These are phyloP conservation scores for Aspergillus novofumigatus DNA, from an alignment of 2,329 filamentous ascomycete species.

Conservation along the genomic window DNA sequence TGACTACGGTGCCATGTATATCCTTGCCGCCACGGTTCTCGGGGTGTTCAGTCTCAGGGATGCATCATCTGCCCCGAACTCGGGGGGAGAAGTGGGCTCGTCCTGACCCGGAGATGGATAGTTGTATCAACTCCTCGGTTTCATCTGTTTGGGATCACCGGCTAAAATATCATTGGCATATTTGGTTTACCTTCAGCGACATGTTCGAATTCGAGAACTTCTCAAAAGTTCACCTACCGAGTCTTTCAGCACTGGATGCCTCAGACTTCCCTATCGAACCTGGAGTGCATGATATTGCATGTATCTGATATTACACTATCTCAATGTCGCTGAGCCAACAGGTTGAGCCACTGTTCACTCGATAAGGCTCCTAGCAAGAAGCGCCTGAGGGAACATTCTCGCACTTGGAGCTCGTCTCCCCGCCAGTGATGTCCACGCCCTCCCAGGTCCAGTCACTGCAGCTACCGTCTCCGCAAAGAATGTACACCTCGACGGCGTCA, in stretches of 20 bases:
- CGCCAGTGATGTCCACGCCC: slow-evolving; percentile 49
- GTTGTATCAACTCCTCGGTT: background rate
- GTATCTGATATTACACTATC: no score
- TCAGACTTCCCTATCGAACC: no score
- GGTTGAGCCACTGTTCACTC: background rate
- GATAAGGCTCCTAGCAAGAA: slow-evolving; percentile 24
- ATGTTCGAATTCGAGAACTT: background rate
- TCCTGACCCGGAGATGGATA: no score
- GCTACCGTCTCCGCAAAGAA: slow-evolving; percentile 52
- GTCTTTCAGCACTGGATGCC: background rate
- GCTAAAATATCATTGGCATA: background rate
- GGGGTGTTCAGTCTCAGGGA: no score
- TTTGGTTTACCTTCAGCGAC: background rate
- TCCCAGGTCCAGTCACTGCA: slow-evolving; percentile 55
- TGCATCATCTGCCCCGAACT: no score
- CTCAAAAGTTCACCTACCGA: background rate
- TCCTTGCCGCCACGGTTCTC: background rate
- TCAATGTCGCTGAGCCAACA: no score
- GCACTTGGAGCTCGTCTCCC: slow-evolving; percentile 43
- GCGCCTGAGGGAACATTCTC: slow-evolving; percentile 37
- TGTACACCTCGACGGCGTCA: slow-evolving; percentile 44
- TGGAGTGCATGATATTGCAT: no score
- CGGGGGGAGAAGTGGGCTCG: no score
- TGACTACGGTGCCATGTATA: background rate
- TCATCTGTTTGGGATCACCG: background rate